These are phyloP conservation scores for Fragosphaeria purpurea DNA, from an alignment of 2,329 filamentous ascomycete genomes.

Conservation along the genomic window DNA sequence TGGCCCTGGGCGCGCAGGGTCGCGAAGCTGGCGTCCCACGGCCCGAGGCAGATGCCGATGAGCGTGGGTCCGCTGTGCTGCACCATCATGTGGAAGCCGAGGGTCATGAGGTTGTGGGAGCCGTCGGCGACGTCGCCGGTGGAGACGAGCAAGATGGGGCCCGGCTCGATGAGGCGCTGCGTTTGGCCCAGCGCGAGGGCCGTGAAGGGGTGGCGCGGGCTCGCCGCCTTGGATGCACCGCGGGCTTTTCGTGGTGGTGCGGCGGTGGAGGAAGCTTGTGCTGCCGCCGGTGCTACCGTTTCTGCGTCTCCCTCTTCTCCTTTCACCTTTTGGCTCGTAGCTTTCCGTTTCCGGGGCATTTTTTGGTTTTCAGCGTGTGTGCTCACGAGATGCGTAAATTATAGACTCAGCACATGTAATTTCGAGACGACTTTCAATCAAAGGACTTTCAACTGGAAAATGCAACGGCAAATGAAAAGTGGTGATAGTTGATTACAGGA, in stretches of 20 bases:
- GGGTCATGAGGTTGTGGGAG: conserved; percentile 27
- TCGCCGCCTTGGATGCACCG: too few relatives aligned
- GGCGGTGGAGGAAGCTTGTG: neutral
- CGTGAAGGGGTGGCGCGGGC: conserved; percentile 4
- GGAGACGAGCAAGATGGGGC: conserved; percentile 23
- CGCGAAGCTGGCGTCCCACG: conserved; percentile 24
- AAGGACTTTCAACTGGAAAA: too few relatives aligned
- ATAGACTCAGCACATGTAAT: too few relatives aligned
- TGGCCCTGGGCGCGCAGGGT: conserved; percentile 19
- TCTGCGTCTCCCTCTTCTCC: too few relatives aligned
- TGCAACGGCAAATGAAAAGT: too few relatives aligned
- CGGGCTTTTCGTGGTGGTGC: neutral
- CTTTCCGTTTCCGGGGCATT: neutral
- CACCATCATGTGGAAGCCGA: conserved; percentile 28
- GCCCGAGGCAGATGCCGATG: conserved; percentile 22
- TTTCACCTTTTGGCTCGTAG: neutral
- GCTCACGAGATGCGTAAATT: too few relatives aligned
- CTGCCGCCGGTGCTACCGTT: too few relatives aligned
- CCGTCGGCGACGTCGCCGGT: conserved; percentile 21
- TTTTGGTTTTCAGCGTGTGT: too few relatives aligned
- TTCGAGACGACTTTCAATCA: too few relatives aligned
- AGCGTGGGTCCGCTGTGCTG: conserved; percentile 24
- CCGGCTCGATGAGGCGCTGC: conserved; percentile 25
- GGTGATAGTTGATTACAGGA: too few relatives aligned
- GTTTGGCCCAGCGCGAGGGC: conserved; percentile 17